phyloP scores from a whole-genome alignment of 2,329 filamentous ascomycete genomes.

The Atkinsonella texensis region DNA sequence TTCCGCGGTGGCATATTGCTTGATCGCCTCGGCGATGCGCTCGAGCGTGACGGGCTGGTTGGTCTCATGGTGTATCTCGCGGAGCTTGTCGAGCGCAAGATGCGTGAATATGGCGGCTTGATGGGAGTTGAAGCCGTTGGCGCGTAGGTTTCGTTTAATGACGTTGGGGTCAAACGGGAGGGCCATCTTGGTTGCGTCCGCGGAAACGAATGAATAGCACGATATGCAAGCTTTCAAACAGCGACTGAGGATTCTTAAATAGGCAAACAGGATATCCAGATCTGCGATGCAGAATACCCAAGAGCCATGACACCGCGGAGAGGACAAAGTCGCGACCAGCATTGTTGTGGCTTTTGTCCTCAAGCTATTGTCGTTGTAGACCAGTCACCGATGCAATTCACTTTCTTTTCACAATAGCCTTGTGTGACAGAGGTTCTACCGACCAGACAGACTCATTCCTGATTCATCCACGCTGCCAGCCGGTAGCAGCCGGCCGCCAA shows the following conservation, averaged over 20 bases:
- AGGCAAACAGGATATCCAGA: too few species aligned
- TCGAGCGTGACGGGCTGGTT: conserved; percentile 8
- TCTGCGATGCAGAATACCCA: too few species aligned
- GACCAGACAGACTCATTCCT: neutral
- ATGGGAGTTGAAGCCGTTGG: conserved; percentile 10
- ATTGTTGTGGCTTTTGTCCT: too few species aligned
- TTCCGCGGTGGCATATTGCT: conserved; percentile 11
- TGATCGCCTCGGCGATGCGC: conserved; percentile 13
- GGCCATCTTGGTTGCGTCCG: conserved; percentile 4
- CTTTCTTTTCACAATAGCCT: too few species aligned
- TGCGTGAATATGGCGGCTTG: conserved; percentile 13
- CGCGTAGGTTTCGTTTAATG: conserved; percentile 10
- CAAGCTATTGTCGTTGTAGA: too few species aligned
- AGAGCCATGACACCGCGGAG: too few species aligned
- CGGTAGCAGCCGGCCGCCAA: neutral
- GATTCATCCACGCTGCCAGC: neutral
- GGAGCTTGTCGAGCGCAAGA: conserved; percentile 12
- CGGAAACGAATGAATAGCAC: neutral
- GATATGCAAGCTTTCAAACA: neutral
- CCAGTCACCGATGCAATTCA: too few species aligned
- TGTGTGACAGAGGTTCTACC: too few species aligned
- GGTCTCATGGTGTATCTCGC: conserved; percentile 7
- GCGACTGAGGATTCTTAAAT: too few species aligned
- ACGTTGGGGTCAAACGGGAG: conserved; percentile 10
- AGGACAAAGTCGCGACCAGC: too few species aligned